Evolutionary conservation across 1,139 yeast species (phyloP), one percentile per base, ranked within the genome.

Genomic region (Arxiozyma slooffiae): DNA sequence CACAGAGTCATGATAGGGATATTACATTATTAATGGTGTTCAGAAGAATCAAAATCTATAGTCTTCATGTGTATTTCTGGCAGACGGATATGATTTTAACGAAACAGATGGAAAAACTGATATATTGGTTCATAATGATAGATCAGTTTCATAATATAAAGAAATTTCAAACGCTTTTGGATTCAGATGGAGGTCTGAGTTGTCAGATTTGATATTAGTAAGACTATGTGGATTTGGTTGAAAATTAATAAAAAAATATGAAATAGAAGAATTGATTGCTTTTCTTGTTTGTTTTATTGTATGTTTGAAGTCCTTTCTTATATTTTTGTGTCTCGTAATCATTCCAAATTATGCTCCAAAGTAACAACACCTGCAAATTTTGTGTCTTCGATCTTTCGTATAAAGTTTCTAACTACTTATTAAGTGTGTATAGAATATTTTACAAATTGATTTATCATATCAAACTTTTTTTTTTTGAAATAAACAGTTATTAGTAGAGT

Each of bases 21-120:
- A 80, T 86, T 1, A 85, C 81, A 52, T 83, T 96, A 1, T 72
- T 92, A 30, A 96, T 96, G 0, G 97, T 97, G 0, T 92, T 92
- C 67, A 97, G n/a, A 90, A 67, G 97, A 88, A 60, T 90, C 95
- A 1, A 90, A 92, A 66, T 97, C 98, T 1, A 92, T 92, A 97
- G 97, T 92, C 7, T 92, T 90, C 67, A 95, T 92, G 98, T 8
- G 98, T 97, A 0, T 92, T 89, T 61, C 98, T 98, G 0, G 94
- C 96, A 0, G 96, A 90, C 63, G 96, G 96, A 4, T 78, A 85
- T 1, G 96, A 90, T 60, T 92, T 90, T 66, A 86, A 85, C 54
- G 84, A 80, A 40, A 75, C 92, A 73, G 96, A 92, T 61, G 97
- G 92, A 60, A 86, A 89, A 65, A 81, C 92, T 67, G 86, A 84